Percentiles rank a stretch among this genome's conserved stretches.
Evolutionary conservation across 805 yeast genomes (phyloP).

Genomic region (Suhomyces canberraensis): DNA sequence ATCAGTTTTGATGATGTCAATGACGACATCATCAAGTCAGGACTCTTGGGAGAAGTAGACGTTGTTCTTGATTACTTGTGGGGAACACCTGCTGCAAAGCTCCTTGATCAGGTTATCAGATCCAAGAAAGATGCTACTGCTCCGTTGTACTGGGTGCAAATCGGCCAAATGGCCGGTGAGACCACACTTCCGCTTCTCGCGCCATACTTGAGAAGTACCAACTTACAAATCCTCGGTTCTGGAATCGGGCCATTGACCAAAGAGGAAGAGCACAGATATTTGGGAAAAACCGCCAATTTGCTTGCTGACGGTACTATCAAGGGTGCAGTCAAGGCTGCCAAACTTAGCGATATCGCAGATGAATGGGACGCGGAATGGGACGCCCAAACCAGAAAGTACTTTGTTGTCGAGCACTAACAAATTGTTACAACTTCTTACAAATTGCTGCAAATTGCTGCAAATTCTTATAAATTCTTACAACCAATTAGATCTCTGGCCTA

Average conservation of each 20-base stretch:
- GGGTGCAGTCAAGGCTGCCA: conserved; percentile 1
- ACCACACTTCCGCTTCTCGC: conserved; percentile 3
- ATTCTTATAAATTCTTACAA: too few relatives aligned
- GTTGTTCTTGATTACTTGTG: conserved; percentile 11
- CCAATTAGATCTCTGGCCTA: too few relatives aligned
- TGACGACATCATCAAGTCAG: neutral
- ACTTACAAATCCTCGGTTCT: conserved; percentile 9
- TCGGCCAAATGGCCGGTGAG: conserved; percentile 10
- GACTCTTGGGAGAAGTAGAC: conserved; percentile 4
- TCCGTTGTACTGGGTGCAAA: conserved; percentile 9
- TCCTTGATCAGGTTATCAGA: neutral
- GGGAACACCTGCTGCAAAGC: conserved; percentile 6
- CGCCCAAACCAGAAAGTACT: conserved; percentile 7
- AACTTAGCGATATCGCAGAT: conserved; percentile 5
- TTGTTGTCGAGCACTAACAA: conserved; percentile 4
- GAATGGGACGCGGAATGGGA: conserved; percentile 9
- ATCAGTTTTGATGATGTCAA: conserved; percentile 2
- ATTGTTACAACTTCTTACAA: too few relatives aligned
- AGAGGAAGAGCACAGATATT: neutral
- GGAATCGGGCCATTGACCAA: conserved; percentile 9
- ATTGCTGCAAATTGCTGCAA: too few relatives aligned
- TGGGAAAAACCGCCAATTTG: conserved; percentile 1
- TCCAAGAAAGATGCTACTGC: conserved; percentile 1
- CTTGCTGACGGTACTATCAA: conserved; percentile 6
- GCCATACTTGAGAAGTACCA: conserved; percentile 8